Conservation (phyloP, 164 flowering plant species). For the Aristolochia fimbriata region DNA sequence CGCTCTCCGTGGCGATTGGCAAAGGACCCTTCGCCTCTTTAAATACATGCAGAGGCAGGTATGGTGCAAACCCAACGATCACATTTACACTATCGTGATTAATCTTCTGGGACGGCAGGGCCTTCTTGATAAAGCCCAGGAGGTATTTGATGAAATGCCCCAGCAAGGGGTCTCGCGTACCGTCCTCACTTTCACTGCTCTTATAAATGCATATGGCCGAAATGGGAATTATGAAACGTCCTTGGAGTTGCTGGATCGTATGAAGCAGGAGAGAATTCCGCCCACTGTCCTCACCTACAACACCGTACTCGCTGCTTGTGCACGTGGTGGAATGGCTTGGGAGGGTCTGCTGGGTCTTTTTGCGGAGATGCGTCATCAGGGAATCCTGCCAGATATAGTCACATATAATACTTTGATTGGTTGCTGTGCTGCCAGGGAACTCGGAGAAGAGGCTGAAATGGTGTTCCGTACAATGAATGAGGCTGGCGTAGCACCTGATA, state of each 20-base stretch:
- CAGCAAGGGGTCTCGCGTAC: conserved; percentile 45
- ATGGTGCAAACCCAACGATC: conserved; percentile 96
- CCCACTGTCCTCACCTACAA: conserved; percentile 80
- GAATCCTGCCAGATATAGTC: conserved; percentile 76
- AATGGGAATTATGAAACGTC: conserved; percentile 60
- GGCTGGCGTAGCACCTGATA: conserved; percentile 78
- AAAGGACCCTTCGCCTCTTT: conserved; percentile 76
- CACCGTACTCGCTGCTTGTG: conserved; percentile 75
- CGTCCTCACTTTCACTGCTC: conserved; percentile 66
- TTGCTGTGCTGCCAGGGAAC: conserved; percentile 63
- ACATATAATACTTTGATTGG: conserved; percentile 81
- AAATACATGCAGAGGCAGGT: conserved; percentile 94
- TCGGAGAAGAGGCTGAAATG: conserved; percentile 93
- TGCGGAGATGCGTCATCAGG: conserved; percentile 92
- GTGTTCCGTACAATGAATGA: conserved; percentile 90
- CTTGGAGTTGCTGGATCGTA: conserved; percentile 53
- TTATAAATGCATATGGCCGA: conserved; percentile 83
- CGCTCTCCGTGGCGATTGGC: conserved; percentile 92
- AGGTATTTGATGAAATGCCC: conserved; percentile 87
- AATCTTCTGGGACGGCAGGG: conserved; percentile 81
- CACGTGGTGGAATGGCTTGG: conserved; percentile 93
- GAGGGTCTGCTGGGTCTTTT: conserved; percentile 85
- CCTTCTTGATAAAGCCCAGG: conserved; percentile 62
- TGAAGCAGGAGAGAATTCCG: conserved; percentile 60
- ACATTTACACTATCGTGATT: conserved; percentile 73